phyloP scores from a whole-genome alignment of 352 stramenopile genomes.

The Globisporangium paroecandrum region DNA sequence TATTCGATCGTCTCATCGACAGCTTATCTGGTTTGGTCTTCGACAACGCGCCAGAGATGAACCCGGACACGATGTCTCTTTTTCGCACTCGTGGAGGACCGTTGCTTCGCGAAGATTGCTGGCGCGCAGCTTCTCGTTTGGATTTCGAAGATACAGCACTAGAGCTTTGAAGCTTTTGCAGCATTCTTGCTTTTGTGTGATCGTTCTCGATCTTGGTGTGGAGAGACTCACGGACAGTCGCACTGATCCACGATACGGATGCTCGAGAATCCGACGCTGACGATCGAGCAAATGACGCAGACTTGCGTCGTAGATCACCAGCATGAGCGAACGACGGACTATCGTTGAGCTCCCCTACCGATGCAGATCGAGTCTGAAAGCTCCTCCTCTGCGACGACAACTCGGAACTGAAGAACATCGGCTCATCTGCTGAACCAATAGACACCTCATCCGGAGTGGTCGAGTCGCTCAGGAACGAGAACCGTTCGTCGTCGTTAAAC shows the following conservation, averaged over 20 bases:
- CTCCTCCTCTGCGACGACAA: not conserved
- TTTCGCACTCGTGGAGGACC: conserved; percentile 48
- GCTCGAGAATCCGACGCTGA: conserved; percentile 34
- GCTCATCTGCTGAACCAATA: not conserved
- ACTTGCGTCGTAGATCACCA: conserved; percentile 19
- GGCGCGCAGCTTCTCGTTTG: conserved; percentile 10
- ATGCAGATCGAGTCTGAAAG: conserved; percentile 13
- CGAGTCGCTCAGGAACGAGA: conserved; percentile 38
- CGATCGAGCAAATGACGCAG: conserved; percentile 29
- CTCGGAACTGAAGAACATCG: conserved; percentile 12
- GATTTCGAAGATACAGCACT: conserved; percentile 20
- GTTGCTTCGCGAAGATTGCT: not conserved
- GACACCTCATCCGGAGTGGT: conserved; percentile 14
- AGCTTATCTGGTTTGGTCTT: conserved; percentile 35
- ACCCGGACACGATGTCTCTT: conserved; percentile 62
- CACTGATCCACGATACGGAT: conserved; percentile 28
- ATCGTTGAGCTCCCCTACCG: conserved; percentile 10
- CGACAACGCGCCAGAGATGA: conserved; percentile 35
- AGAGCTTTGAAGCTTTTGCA: conserved; percentile 61
- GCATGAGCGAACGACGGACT: not conserved
- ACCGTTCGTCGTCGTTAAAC: conserved; percentile 26
- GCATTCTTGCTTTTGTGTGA: conserved; percentile 57
- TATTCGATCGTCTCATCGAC: conserved; percentile 22
- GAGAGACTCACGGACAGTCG: conserved; percentile 40
- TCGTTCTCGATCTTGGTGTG: conserved; percentile 56